Evolutionary conservation across 163 green algal genomes (phyloP).

Genomic region (Scenedesmus sp.): DNA sequence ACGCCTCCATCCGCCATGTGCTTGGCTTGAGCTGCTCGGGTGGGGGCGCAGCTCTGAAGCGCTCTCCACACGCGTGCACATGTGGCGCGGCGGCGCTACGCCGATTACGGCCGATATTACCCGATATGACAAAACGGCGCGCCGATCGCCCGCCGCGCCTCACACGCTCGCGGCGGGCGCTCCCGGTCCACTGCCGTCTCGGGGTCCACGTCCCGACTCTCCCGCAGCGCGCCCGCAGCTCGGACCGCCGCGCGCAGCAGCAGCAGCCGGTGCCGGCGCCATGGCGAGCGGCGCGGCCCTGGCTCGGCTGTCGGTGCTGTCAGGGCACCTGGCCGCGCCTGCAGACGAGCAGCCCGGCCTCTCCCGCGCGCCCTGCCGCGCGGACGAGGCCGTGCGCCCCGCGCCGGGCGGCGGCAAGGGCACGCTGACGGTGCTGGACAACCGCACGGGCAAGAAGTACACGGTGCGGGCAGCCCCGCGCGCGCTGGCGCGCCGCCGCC

Average conservation of each 20-base stretch:
- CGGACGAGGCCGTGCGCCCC: constrained; percentile 51
- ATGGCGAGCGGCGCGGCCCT: constrained; percentile 28
- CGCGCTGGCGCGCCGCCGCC: too few species aligned
- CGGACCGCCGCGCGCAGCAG: neutral
- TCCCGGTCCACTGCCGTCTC: too few species aligned
- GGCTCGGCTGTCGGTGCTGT: constrained; percentile 26
- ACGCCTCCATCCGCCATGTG: constrained; percentile 6
- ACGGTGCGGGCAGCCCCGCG: constrained; percentile 51
- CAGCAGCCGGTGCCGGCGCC: neutral
- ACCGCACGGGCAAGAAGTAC: constrained; percentile 93
- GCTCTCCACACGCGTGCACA: neutral
- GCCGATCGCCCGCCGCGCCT: too few species aligned
- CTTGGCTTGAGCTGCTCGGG: neutral
- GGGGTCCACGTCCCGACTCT: too few species aligned
- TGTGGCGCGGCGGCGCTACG: neutral
- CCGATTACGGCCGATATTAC: neutral
- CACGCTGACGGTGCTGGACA: constrained; percentile 87
- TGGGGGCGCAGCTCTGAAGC: neutral
- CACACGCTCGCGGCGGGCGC: too few species aligned
- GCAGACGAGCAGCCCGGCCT: neutral
- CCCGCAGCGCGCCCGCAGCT: neutral
- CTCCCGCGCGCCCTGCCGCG: too few species aligned
- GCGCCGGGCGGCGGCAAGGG: constrained; percentile 84
- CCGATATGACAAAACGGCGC: too few species aligned
- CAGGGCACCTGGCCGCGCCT: neutral